phyloP scores from a whole-genome alignment of 345 rosid species.

The Rhodamnia rubescens region DNA sequence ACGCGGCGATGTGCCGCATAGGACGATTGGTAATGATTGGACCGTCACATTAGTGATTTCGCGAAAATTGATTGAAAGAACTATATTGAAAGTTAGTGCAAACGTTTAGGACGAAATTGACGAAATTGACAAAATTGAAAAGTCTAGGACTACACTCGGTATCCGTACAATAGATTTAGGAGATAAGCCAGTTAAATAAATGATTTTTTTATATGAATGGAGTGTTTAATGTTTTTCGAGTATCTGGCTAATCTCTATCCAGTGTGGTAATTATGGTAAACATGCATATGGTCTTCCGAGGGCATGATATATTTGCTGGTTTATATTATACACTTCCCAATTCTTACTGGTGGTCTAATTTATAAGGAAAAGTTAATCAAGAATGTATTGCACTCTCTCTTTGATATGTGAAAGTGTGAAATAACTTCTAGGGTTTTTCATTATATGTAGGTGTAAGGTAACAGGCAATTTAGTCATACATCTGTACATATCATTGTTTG shows the following conservation, averaged over 20 bases:
- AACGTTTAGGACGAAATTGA: not conserved
- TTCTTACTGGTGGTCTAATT: not conserved
- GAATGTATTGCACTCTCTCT: not conserved
- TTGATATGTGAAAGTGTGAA: not conserved
- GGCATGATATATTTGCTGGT: not conserved
- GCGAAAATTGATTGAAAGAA: not conserved
- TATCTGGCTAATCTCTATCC: not conserved
- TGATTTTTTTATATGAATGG: not conserved
- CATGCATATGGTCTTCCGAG: not conserved
- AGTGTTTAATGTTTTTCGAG: not conserved
- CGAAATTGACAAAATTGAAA: not conserved
- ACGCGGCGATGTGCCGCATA: not conserved
- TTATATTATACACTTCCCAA: not conserved
- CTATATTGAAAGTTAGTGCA: not conserved
- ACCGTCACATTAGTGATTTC: fast-evolving
- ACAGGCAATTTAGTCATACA: no score
- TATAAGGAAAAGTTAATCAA: not conserved
- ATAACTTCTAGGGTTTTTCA: not conserved
- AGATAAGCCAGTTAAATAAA: not conserved
- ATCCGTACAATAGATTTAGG: not conserved
- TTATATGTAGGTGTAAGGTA: not conserved
- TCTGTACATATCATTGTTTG: not conserved
- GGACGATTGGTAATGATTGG: not conserved
- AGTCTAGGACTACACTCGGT: not conserved
- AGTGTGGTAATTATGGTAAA: not conserved